Percentiles rank a stretch among this genome's conserved stretches.
Conservation (phyloP, 2,329 filamentous ascomycete genomes). For the Emericellopsis cladophorae region DNA sequence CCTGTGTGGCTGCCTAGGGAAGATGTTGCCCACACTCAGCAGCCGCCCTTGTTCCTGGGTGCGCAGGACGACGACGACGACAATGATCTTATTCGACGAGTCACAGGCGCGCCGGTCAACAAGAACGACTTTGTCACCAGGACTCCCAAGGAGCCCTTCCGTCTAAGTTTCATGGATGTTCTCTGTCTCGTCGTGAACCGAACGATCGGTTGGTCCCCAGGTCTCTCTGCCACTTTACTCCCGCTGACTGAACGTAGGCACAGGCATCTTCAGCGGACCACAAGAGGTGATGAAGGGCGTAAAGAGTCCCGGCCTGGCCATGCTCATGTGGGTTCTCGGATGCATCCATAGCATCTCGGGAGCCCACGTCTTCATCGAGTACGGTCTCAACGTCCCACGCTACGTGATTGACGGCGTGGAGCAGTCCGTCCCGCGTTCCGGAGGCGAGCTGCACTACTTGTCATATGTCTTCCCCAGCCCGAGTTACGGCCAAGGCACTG, state of each 20-base stretch:
- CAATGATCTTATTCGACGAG: not conserved
- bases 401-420: slow-evolving; percentile 23
- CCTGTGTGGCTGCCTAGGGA: no score
- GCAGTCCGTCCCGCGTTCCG: slow-evolving; percentile 28
- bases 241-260: slow-evolving; percentile 11
- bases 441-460: slow-evolving; percentile 35
- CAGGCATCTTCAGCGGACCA: slow-evolving; percentile 22
- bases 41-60: no score
- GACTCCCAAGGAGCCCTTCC: slow-evolving; percentile 19
- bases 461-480: slow-evolving; percentile 29
- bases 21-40: no score
- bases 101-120: slow-evolving; percentile 5
- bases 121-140: slow-evolving; percentile 16
- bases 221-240: not conserved
- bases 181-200: slow-evolving; percentile 21
- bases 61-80: no score
- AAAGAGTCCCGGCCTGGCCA: slow-evolving; percentile 16
- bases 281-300: slow-evolving; percentile 18
- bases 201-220: slow-evolving; percentile 19
- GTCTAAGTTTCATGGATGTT: slow-evolving; percentile 20
- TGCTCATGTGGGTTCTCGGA: slow-evolving; percentile 27
- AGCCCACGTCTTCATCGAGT: slow-evolving; percentile 27
- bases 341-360: slow-evolving; percentile 23
- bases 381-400: slow-evolving; percentile 32
- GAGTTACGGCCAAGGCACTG: slow-evolving; percentile 17